A percentile compares a stretch with the other conserved stretches of the same genome.
Conservation (phyloP, 2,329 filamentous ascomycete species). For the Hysterium pulicare region DNA sequence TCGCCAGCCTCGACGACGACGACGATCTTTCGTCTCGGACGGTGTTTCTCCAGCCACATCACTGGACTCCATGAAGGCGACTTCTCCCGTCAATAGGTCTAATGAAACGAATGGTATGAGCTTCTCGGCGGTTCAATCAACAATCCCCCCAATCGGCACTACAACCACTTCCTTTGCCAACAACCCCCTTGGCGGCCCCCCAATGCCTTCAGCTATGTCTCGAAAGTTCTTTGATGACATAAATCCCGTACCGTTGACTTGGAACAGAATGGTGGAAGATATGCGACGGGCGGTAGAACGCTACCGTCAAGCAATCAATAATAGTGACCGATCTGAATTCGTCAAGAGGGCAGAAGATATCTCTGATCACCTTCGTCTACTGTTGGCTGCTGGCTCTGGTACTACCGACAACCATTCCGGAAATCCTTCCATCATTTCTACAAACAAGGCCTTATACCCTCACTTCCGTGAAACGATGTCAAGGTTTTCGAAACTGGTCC, state of each 20-base stretch:
- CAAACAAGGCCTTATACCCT: conserved; percentile 93
- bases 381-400: conserved; percentile 92
- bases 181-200: conserved; percentile 42
- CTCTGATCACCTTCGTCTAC: conserved; percentile 87
- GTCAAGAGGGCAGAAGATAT: conserved; percentile 96
- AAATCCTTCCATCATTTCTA: conserved; percentile 98
- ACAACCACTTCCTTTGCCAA: conserved; percentile 55
- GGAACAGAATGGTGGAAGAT: conserved; percentile 85
- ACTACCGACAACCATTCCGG: conserved; percentile 99
- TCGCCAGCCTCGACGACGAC: conserved; percentile 39
- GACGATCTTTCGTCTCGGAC: conserved; percentile 63
- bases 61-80: conserved; percentile 81
- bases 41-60: conserved; percentile 82
- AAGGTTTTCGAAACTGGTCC: conserved; percentile 96
- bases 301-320: conserved; percentile 85
- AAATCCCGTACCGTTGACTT: conserved; percentile 75
- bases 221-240: conserved; percentile 89
- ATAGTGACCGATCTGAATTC: conserved; percentile 81
- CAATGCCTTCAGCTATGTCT: conserved; percentile 56
- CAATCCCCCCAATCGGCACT: conserved; percentile 49
- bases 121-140: conserved; percentile 43
- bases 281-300: conserved; percentile 88
- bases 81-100: conserved; percentile 58
- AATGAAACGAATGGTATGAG: conserved; percentile 41
- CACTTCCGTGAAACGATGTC: conserved; percentile 99